Conservation (phyloP, 1,284 basidiomycete genomes). For the Gastroboletus turbinatus region DNA sequence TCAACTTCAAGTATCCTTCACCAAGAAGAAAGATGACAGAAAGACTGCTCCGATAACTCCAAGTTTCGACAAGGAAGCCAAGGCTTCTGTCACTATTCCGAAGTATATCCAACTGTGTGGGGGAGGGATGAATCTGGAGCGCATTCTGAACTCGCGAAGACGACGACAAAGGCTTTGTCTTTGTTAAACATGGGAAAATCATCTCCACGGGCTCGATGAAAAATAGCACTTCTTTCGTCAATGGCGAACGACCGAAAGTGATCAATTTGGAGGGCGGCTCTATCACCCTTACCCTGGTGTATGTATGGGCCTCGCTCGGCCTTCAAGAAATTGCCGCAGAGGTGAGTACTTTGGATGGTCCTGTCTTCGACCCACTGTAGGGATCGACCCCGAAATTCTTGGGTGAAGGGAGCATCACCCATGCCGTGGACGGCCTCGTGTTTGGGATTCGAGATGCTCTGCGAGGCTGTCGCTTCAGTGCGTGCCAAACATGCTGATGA, state of each 20-base stretch:
- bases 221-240: conserved; percentile 18
- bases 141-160: conserved; percentile 3
- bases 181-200: conserved; percentile 35
- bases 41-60: conserved; percentile 58
- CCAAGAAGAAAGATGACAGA: conserved; percentile 46
- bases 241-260: conserved; percentile 12
- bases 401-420: conserved; percentile 54
- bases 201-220: conserved; percentile 29
- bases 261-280: conserved; percentile 44
- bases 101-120: conserved; percentile 40
- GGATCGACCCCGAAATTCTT: conserved; percentile 46
- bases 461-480: conserved; percentile 42
- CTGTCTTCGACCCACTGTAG: conserved; percentile 51
- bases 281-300: conserved; percentile 54
- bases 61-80: conserved; percentile 60
- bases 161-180: conserved; percentile 27
- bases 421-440: conserved; percentile 73
- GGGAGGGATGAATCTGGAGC: conserved; percentile 23
- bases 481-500: not conserved
- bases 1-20: conserved; percentile 47
- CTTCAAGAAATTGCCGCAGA: conserved; percentile 63
- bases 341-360: conserved; percentile 65
- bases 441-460: conserved; percentile 73
- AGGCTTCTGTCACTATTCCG: conserved; percentile 50
- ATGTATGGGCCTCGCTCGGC: conserved; percentile 59